A percentile compares a stretch with the other conserved stretches of the same genome.
Evolutionary conservation across 176 grass and related monocot species (phyloP).

Genomic region (Triticum turgidum): DNA sequence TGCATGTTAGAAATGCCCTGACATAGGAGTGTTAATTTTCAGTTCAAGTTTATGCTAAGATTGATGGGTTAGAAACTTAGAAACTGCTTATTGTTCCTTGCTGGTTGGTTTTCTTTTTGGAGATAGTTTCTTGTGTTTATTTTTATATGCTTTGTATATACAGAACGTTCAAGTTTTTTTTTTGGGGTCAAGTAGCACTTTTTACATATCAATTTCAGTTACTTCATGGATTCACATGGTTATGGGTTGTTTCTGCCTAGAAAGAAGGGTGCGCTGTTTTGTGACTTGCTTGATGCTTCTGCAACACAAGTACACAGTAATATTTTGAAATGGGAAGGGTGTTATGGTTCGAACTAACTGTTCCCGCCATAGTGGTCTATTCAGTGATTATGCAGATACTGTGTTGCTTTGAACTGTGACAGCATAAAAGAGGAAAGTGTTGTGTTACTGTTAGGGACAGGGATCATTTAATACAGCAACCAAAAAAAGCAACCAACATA

Average conservation of each 20-base stretch:
- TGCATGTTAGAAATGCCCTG: background rate
- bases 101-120: background rate
- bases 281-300: background rate
- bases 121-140: background rate
- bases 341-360: background rate
- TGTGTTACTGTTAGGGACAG: background rate
- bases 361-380: background rate
- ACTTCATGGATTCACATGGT: background rate
- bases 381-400: background rate
- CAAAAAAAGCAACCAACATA: background rate
- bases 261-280: background rate
- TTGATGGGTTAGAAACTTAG: background rate
- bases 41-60: background rate
- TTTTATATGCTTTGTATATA: background rate
- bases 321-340: background rate
- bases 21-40: background rate
- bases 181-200: background rate
- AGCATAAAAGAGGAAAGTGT: background rate
- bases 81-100: background rate
- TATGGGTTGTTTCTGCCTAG: background rate
- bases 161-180: background rate
- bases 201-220: background rate
- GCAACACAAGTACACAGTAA: background rate
- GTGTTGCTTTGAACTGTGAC: background rate
- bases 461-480: slow-evolving; percentile 16